Conservation (phyloP, 2,329 filamentous ascomycete species). For the Penicillium verrucosum region DNA sequence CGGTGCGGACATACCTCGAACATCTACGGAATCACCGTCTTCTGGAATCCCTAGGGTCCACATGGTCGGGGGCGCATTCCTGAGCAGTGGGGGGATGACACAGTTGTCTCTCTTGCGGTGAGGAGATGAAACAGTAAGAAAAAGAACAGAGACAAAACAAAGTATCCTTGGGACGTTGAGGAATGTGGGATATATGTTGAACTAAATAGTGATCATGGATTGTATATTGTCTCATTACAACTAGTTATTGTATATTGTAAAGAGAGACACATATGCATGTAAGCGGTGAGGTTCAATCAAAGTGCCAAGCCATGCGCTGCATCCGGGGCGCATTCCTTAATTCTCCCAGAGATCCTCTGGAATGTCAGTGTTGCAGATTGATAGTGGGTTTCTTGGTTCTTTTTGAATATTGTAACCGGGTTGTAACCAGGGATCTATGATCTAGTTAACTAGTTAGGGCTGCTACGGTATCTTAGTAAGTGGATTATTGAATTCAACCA, state of each 20-base stretch:
- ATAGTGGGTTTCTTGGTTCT: background rate
- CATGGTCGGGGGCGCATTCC: conserved; percentile 9
- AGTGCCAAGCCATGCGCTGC: conserved; percentile 7
- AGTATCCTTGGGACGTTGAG: background rate
- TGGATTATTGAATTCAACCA: background rate
- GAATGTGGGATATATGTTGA: conserved; percentile 4
- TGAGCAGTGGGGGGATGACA: conserved; percentile 5
- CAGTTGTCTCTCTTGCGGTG: conserved; percentile 8
- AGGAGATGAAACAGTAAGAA: conserved; percentile 8
- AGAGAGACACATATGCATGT: background rate
- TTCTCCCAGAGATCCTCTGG: conserved; percentile 3
- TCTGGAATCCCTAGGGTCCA: conserved; percentile 9
- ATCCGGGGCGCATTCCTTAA: conserved; percentile 7
- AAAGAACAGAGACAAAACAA: conserved; percentile 2
- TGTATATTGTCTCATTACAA: background rate
- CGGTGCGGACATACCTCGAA: conserved; percentile 1
- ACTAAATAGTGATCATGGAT: conserved; percentile 1
- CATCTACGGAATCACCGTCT: background rate
- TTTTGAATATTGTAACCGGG: background rate
- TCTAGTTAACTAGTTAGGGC: background rate
- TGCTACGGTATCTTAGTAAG: background rate
- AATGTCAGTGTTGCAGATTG: conserved; percentile 6
- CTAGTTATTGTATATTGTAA: too few species aligned
- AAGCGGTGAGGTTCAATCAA: conserved; percentile 2
- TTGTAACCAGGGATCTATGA: background rate